Evolutionary conservation across 169 alveolate genomes (phyloP).

Genomic region (Hepatocystis sp.): DNA sequence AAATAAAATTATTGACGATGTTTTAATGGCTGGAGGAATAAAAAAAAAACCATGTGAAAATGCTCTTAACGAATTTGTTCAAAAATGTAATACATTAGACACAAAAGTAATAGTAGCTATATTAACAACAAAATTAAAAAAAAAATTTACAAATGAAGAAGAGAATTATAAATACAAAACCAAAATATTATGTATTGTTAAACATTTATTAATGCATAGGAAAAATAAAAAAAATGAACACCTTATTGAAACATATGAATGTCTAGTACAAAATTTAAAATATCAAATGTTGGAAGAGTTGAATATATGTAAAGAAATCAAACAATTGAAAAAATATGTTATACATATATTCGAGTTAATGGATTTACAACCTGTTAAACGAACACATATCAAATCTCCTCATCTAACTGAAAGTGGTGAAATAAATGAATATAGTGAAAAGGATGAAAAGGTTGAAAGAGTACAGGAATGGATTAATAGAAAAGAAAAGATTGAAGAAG

Average conservation of each 20-base stretch:
- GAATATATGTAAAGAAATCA: constrained; percentile 55
- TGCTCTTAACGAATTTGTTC: constrained; percentile 30
- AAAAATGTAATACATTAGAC: constrained; percentile 64
- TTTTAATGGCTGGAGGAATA: constrained; percentile 28
- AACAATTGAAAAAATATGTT: constrained; percentile 50
- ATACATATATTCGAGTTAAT: constrained; percentile 39
- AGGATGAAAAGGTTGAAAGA: too few species aligned
- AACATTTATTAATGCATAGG: constrained; percentile 25
- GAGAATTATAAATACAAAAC: constrained; percentile 44
- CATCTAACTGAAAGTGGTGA: too few species aligned
- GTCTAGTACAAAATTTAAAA: constrained; percentile 22
- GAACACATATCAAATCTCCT: too few species aligned
- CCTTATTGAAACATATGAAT: constrained; percentile 31
- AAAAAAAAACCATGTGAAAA: constrained; percentile 53
- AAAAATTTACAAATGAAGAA: constrained; percentile 24
- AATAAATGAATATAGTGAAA: too few species aligned
- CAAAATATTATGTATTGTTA: constrained; percentile 35
- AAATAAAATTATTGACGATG: constrained; percentile 43
- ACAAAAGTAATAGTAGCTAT: constrained; percentile 49
- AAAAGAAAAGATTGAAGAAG: background rate
- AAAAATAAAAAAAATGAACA: constrained; percentile 31
- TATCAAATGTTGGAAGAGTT: constrained; percentile 51
- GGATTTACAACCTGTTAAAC: constrained; percentile 47
- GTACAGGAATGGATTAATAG: too few species aligned
- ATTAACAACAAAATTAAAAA: constrained; percentile 32